Conservation (phyloP, 1,139 yeast genomes). For the Magnusiomyces fungicola region DNA sequence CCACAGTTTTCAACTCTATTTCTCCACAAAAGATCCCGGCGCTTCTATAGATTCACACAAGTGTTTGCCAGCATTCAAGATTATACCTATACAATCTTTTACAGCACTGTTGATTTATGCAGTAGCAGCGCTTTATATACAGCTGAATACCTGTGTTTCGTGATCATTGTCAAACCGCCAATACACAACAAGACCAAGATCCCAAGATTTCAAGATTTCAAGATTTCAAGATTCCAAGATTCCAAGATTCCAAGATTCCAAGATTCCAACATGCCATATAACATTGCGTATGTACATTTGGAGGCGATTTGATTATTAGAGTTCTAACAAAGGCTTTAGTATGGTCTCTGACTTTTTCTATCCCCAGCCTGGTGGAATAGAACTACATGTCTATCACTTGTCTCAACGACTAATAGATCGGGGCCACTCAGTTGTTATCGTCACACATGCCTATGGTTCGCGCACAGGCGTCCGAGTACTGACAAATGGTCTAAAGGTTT, state of each 20-base stretch:
- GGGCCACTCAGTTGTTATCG: constrained; percentile 87
- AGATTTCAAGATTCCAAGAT: too few species aligned
- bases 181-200: too few species aligned
- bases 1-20: not conserved
- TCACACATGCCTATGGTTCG: constrained; percentile 83
- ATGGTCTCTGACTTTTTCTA: constrained; percentile 97
- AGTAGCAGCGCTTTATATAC: too few species aligned
- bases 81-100: too few species aligned
- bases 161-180: too few species aligned
- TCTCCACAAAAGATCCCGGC: too few species aligned
- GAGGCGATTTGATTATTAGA: not conserved
- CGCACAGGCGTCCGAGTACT: constrained; percentile 74
- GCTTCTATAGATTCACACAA: too few species aligned
- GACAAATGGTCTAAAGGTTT: constrained; percentile 87
- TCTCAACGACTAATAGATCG: constrained; percentile 68
- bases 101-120: too few species aligned
- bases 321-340: constrained; percentile 9
- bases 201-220: too few species aligned
- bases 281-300: constrained; percentile 38
- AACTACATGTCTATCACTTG: constrained; percentile 84
- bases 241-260: not conserved
- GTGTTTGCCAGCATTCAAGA: too few species aligned
- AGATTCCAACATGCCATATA: constrained; percentile 30
- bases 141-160: too few species aligned
- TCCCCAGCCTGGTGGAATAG: constrained; percentile 98